Base-by-base conservation (phyloP, 2,329 filamentous ascomycete genomes). In the Talaromyces sp. region DNA sequence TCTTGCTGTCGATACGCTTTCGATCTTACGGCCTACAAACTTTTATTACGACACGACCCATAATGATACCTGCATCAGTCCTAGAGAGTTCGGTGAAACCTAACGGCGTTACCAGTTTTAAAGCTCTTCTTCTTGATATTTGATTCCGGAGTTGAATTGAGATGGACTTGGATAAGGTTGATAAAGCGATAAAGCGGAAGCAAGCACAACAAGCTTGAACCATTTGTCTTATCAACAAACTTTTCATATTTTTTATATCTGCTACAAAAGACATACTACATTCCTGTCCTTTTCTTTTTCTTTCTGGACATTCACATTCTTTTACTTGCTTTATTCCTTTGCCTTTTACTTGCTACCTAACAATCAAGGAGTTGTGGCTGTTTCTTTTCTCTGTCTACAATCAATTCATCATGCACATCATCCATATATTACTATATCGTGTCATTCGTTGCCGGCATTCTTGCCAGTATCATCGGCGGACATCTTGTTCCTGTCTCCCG, bases 11-110 rank as follows among this genome's bases (percentile, higher is more conserved):
- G 55, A 59, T 41, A 58, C 35, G 41, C 54, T 56, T 52, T 52
- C 48, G 28, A 60, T 59, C 33, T 59, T 60, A 60, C 52, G 43
- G 51, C 54, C 58, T 45, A 43, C 48, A 37, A 36, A 17, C 35
- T 39, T 57, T 51, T 39, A 53, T 59, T 48, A 59, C 67, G 62
- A 69, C 70, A 75, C 69, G 72, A 73, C 67, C 73, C 70, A 75
- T 74, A 70, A 77, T 69, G 74, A 77, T 74, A 74, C 70, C 69
- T 71, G 71, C 72, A 73, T 75, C 68, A 72, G 54, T 55, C 69
- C 64, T 74, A 73, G 70, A 73, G 65, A 71, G 65, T 69, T 67
- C 63, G 67, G 68, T 70, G 67, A 68, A 67, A 64, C 67, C 67
- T 45, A 25, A 25, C 67, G 72, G 71, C 72, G 72, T 75, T 73